phyloP scores from a whole-genome alignment of 1,284 basidiomycete species.

The Cryptococcus amylolentus region DNA sequence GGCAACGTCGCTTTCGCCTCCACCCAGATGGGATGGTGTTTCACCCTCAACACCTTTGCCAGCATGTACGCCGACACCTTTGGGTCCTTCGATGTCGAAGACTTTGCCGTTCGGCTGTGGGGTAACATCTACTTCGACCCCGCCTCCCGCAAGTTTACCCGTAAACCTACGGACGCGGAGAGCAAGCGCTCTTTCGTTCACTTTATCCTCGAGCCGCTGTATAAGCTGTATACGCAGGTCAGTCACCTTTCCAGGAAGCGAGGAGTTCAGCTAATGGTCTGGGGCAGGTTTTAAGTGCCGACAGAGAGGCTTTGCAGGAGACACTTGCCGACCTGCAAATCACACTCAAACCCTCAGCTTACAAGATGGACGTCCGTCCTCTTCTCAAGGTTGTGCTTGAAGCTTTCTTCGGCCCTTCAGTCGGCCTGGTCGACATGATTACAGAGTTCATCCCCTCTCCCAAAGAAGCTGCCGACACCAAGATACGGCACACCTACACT shows the following conservation, averaged over 20 bases:
- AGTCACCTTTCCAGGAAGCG: slow-evolving; percentile 13
- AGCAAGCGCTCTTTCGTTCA: slow-evolving; percentile 85
- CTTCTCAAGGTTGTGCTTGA: slow-evolving; percentile 87
- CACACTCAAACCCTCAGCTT: slow-evolving; percentile 84
- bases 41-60: slow-evolving; percentile 90
- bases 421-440: slow-evolving; percentile 89
- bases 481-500: slow-evolving; percentile 79
- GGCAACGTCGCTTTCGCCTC: slow-evolving; percentile 98
- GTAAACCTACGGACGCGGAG: slow-evolving; percentile 77
- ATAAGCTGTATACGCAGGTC: slow-evolving; percentile 87
- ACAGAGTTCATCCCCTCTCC: slow-evolving; percentile 86
- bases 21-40: slow-evolving; percentile 96
- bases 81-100: slow-evolving; percentile 54
- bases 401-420: slow-evolving; percentile 90
- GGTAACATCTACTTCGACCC: slow-evolving; percentile 94
- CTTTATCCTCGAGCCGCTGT: slow-evolving; percentile 93
- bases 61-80: slow-evolving; percentile 92
- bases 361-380: slow-evolving; percentile 96
- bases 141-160: slow-evolving; percentile 78
- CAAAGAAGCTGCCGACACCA: slow-evolving; percentile 62
- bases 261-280: slow-evolving; percentile 6
- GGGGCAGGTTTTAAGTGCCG: slow-evolving; percentile 79
- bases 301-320: slow-evolving; percentile 73
- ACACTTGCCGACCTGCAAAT: slow-evolving; percentile 82
- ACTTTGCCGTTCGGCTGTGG: slow-evolving; percentile 83